These are phyloP conservation scores for Stagonosporopsis chrysanthemi DNA, from an alignment of 2,329 filamentous ascomycete genomes.

Conservation along the genomic window DNA sequence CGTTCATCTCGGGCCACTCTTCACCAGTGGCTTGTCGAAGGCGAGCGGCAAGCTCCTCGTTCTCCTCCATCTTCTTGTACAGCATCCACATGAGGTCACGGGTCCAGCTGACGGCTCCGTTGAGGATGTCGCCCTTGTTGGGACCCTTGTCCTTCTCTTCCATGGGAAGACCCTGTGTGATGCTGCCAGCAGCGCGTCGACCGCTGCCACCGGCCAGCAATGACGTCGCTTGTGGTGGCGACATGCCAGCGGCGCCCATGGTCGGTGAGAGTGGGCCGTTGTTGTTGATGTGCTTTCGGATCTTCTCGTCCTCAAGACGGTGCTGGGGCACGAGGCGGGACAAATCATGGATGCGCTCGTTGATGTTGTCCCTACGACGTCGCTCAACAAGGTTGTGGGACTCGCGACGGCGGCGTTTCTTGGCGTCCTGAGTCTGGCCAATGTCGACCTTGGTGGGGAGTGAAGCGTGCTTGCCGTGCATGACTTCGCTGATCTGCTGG, in stretches of 20 bases:
- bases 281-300: conserved; percentile 92
- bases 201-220: conserved; percentile 85
- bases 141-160: conserved; percentile 99
- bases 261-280: conserved; percentile 89
- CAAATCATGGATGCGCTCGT: conserved; percentile 95
- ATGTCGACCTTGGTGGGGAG: conserved; percentile 82
- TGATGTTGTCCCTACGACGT: conserved; percentile 95
- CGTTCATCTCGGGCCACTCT: conserved; percentile 63
- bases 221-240: conserved; percentile 81
- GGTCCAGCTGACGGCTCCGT: conserved; percentile 96
- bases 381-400: conserved; percentile 98
- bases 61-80: conserved; percentile 85
- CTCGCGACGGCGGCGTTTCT: conserved; percentile 87
- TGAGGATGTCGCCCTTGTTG: conserved; percentile 98
- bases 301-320: conserved; percentile 94
- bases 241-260: conserved; percentile 72
- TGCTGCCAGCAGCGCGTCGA: conserved; percentile 81
- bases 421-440: conserved; percentile 85
- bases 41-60: conserved; percentile 80
- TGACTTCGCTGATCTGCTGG: conserved; percentile 84
- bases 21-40: conserved; percentile 59
- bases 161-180: conserved; percentile 88
- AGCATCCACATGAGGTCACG: conserved; percentile 98
- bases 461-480: conserved; percentile 86
- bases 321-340: conserved; percentile 92